These are phyloP conservation scores for Ramichloridium luteum DNA, from an alignment of 2,329 filamentous ascomycete species.

Conservation along the genomic window DNA sequence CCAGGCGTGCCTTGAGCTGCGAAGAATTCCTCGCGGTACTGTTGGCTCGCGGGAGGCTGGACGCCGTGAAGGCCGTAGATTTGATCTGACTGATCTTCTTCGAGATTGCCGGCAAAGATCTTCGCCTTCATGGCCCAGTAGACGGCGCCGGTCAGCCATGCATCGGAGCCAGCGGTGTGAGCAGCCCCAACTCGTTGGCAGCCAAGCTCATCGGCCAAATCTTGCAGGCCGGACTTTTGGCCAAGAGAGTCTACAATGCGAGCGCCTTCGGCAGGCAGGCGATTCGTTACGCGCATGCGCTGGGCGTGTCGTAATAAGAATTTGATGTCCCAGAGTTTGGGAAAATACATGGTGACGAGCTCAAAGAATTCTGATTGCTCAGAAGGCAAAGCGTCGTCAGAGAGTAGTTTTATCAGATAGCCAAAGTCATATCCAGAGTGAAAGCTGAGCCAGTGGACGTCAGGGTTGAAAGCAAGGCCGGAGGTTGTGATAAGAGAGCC, in stretches of 20 bases:
- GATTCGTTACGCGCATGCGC: constrained; percentile 29
- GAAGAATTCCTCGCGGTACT: constrained; percentile 28
- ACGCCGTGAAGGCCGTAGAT: constrained; percentile 78
- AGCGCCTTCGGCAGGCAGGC: constrained; percentile 48
- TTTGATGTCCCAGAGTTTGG: constrained; percentile 89
- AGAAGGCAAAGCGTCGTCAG: constrained; percentile 68
- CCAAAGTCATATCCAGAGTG: constrained; percentile 98
- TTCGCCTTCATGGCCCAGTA: constrained; percentile 88
- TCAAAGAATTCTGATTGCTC: constrained; percentile 83
- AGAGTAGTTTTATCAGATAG: constrained; percentile 88
- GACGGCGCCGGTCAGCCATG: constrained; percentile 80
- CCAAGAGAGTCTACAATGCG: constrained; percentile 77
- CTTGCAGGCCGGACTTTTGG: constrained; percentile 81
- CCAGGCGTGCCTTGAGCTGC: constrained; percentile 30
- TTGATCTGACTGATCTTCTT: constrained; percentile 71
- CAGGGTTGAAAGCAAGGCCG: constrained; percentile 73
- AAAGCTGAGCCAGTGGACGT: constrained; percentile 93
- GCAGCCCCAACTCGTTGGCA: constrained; percentile 77
- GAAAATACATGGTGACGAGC: constrained; percentile 85
- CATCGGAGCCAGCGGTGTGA: constrained; percentile 89
- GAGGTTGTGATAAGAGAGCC: constrained; percentile 83
- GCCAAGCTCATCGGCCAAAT: constrained; percentile 84
- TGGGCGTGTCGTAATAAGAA: constrained; percentile 86
- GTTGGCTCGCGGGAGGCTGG: constrained; percentile 44
- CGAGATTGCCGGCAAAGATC: constrained; percentile 73